Conservation (phyloP, 2,329 filamentous ascomycete species). For the Cyphellophora attinorum region DNA sequence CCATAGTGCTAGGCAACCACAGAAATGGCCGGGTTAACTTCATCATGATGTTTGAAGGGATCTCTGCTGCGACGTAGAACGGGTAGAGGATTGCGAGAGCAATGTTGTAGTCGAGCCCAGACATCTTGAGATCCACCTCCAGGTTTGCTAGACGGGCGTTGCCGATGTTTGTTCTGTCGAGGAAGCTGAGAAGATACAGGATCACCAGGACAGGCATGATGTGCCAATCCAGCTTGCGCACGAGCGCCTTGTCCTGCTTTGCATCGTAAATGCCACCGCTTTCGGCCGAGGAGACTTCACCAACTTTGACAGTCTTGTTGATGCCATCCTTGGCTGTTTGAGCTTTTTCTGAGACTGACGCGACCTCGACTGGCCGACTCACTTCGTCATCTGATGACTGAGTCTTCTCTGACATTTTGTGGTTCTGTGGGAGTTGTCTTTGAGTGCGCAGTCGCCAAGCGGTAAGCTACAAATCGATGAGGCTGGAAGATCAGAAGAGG, state of each 20-base stretch:
- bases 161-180: slow-evolving; percentile 27
- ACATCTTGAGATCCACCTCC: slow-evolving; percentile 19
- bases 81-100: slow-evolving; percentile 62
- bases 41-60: slow-evolving; percentile 34
- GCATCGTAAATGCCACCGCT: neutral
- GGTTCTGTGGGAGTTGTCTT: no score
- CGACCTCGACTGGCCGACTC: no score
- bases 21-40: slow-evolving; percentile 23
- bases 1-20: slow-evolving; percentile 12
- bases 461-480: no score
- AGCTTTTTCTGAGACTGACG: neutral
- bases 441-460: no score
- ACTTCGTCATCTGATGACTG: no score
- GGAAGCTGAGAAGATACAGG: slow-evolving; percentile 21
- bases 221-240: neutral
- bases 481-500: no score
- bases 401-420: no score
- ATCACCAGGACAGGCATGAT: slow-evolving; percentile 49
- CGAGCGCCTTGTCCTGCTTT: neutral
- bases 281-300: neutral
- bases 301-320: neutral
- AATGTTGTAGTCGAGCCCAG: slow-evolving; percentile 11
- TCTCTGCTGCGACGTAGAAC: slow-evolving; percentile 35
- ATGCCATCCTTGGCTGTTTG: neutral
- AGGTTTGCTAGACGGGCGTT: slow-evolving; percentile 25